Percentiles rank a stretch among this genome's conserved stretches.
Evolutionary conservation across 2,329 filamentous ascomycete genomes (phyloP).

Genomic region (Aureobasidium melanogenum): DNA sequence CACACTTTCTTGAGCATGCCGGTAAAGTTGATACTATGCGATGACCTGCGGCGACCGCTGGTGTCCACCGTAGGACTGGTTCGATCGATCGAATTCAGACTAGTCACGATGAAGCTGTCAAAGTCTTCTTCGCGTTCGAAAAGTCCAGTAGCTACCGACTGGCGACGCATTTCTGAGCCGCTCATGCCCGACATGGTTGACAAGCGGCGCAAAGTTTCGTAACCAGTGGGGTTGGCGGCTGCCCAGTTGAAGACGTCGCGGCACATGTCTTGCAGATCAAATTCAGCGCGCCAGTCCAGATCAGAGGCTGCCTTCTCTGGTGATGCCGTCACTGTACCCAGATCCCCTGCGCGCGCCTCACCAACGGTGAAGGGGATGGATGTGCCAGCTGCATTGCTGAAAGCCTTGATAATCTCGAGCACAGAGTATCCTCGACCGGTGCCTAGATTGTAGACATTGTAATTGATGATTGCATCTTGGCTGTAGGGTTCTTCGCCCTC

Average conservation of each 20-base stretch:
- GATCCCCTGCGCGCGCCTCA: slow-evolving; percentile 32
- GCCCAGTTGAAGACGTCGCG: slow-evolving; percentile 13
- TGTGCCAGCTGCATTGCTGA: slow-evolving; percentile 28
- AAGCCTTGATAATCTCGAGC: slow-evolving; percentile 32
- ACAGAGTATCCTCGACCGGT: slow-evolving; percentile 35
- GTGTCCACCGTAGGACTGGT: background rate
- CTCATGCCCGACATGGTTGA: background rate
- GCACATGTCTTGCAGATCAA: slow-evolving; percentile 20
- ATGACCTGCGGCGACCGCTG: background rate
- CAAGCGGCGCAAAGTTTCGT: slow-evolving; percentile 5
- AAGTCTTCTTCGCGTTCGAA: slow-evolving; percentile 10
- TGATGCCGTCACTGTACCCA: slow-evolving; percentile 33
- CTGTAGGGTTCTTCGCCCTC: background rate
- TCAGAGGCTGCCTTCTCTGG: slow-evolving; percentile 30
- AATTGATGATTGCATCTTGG: slow-evolving; percentile 10
- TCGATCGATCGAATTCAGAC: background rate
- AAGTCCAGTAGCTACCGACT: background rate
- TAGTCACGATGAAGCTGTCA: background rate
- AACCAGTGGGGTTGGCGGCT: slow-evolving; percentile 7
- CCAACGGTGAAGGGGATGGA: slow-evolving; percentile 29
- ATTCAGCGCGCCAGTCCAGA: slow-evolving; percentile 31
- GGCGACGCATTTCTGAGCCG: background rate
- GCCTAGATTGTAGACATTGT: slow-evolving; percentile 31
- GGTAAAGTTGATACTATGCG: background rate
- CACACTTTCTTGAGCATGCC: slow-evolving; percentile 5